Percentiles rank a stretch among this genome's conserved stretches.
Evolutionary conservation across 1,284 basidiomycete genomes (phyloP).

Genomic region (Cutaneotrichosporon dermatis): DNA sequence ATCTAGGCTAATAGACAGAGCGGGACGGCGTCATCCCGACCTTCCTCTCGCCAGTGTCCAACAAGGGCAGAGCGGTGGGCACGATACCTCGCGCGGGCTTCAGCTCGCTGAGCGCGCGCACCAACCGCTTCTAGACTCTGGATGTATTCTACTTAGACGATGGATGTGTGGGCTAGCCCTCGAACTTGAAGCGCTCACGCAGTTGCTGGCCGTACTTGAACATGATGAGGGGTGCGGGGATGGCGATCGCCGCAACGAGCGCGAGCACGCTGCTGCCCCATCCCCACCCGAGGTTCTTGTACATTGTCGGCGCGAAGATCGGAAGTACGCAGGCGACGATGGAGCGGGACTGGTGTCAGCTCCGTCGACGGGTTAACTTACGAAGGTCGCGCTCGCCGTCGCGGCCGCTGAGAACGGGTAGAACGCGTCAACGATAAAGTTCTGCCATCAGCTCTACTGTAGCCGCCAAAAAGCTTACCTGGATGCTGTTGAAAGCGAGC

Average conservation of each 20-base stretch:
- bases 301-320: slow-evolving; percentile 49
- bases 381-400: slow-evolving; percentile 45
- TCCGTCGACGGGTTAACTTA: slow-evolving; percentile 17
- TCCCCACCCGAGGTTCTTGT: slow-evolving; percentile 50
- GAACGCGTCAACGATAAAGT: slow-evolving; percentile 51
- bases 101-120: neutral
- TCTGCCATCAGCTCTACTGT: slow-evolving; percentile 11
- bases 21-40: slow-evolving; percentile 45
- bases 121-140: neutral
- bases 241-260: slow-evolving; percentile 41
- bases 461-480: slow-evolving; percentile 11
- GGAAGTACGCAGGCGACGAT: slow-evolving; percentile 50
- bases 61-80: slow-evolving; percentile 6
- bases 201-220: slow-evolving; percentile 47
- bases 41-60: slow-evolving; percentile 33
- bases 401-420: slow-evolving; percentile 52
- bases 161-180: slow-evolving; percentile 5
- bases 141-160: neutral
- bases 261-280: slow-evolving; percentile 50
- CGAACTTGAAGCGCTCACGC: slow-evolving; percentile 44
- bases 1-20: slow-evolving; percentile 24
- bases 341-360: slow-evolving; percentile 32
- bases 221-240: slow-evolving; percentile 50
- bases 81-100: slow-evolving; percentile 38
- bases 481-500: slow-evolving; percentile 50